These are phyloP conservation scores for Boletus patriciae DNA, from an alignment of 768 basidiomycete genomes.

Conservation along the genomic window DNA sequence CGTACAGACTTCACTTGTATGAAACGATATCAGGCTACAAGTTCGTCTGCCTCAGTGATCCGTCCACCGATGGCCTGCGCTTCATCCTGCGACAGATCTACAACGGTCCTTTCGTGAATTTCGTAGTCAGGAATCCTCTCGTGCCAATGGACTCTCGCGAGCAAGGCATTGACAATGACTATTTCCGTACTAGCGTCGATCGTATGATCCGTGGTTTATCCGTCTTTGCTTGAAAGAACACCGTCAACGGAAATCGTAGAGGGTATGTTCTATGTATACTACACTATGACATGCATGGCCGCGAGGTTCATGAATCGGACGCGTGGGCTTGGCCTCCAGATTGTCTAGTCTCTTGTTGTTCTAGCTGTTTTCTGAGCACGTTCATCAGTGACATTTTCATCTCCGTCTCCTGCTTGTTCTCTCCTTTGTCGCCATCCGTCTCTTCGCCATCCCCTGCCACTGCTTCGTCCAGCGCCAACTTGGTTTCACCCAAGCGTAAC, in stretches of 20 bases:
- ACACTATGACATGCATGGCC: constrained; percentile 11
- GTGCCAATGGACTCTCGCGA: constrained; percentile 79
- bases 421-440: constrained; percentile 56
- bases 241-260: constrained; percentile 1
- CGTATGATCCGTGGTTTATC: constrained; percentile 65
- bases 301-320: constrained; percentile 9
- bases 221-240: constrained; percentile 37
- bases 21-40: constrained; percentile 93
- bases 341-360: constrained; percentile 44
- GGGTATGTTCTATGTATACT: constrained; percentile 25
- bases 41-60: constrained; percentile 92
- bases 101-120: constrained; percentile 90
- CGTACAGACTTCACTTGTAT: constrained; percentile 92
- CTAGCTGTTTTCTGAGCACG: constrained; percentile 79
- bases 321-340: constrained; percentile 2
- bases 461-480: constrained; percentile 89
- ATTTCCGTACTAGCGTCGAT: constrained; percentile 80
- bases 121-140: constrained; percentile 90
- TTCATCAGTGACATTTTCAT: constrained; percentile 88
- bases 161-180: constrained; percentile 90
- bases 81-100: constrained; percentile 87
- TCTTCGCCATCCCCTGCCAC: constrained; percentile 77
- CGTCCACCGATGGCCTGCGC: constrained; percentile 77
- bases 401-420: constrained; percentile 68
- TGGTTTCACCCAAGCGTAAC: constrained; percentile 83